Percentiles rank a stretch among this genome's conserved stretches.
These are phyloP conservation scores for Penicillium cinerascens DNA, from an alignment of 495 filamentous ascomycete species.

Conservation along the genomic window DNA sequence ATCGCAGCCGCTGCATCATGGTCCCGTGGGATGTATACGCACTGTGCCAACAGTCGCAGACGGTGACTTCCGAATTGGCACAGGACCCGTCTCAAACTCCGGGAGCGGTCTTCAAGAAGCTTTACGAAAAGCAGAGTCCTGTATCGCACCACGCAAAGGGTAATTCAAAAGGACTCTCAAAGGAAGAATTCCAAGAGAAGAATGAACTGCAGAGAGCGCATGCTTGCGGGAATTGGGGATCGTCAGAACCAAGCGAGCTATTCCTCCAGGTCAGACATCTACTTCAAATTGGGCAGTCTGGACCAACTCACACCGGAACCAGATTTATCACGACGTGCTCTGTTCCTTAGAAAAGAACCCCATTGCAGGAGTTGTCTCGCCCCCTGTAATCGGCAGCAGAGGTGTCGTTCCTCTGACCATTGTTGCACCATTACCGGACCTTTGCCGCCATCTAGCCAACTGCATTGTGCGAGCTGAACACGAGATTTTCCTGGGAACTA, in stretches of 20 bases:
- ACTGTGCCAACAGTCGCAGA: slow-evolving; percentile 48
- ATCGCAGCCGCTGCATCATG: slow-evolving; percentile 16
- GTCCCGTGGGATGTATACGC: slow-evolving; percentile 39
- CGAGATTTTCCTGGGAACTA: slow-evolving; percentile 71
- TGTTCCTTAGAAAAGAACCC: slow-evolving; percentile 56
- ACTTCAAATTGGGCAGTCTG: too few species aligned
- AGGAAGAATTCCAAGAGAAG: slow-evolving; percentile 26
- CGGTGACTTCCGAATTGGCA: slow-evolving; percentile 55
- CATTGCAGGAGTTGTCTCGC: slow-evolving; percentile 58
- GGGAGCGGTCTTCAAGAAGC: slow-evolving; percentile 48
- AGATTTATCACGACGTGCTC: slow-evolving; percentile 67
- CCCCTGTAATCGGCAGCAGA: slow-evolving; percentile 63
- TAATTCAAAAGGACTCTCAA: not conserved
- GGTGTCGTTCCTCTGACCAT: slow-evolving; percentile 67
- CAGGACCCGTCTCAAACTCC: slow-evolving; percentile 50
- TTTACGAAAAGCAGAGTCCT: slow-evolving; percentile 42
- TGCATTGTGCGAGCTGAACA: slow-evolving; percentile 67
- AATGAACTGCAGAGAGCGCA: slow-evolving; percentile 48
- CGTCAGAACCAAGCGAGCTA: slow-evolving; percentile 57
- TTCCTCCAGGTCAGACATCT: slow-evolving; percentile 52
- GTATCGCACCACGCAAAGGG: not conserved
- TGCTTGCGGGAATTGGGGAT: slow-evolving; percentile 66
- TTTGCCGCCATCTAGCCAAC: slow-evolving; percentile 70
- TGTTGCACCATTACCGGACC: slow-evolving; percentile 65
- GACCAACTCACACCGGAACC: not conserved